Percentiles rank a stretch among this genome's conserved stretches.
These are phyloP conservation scores for Buddleja alternifolia DNA, from an alignment of 257 asterid species.

Conservation along the genomic window DNA sequence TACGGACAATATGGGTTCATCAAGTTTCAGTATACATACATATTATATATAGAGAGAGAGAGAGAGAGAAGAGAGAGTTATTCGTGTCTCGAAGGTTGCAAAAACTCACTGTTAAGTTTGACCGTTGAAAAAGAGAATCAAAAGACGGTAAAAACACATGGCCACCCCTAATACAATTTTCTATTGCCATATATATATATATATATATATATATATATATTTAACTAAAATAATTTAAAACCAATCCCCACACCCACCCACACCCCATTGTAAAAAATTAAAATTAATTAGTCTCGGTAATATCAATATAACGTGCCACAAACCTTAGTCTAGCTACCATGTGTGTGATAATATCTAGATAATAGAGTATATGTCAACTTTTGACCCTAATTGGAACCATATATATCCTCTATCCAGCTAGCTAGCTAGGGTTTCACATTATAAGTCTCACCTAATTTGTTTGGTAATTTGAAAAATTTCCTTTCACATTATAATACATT, in stretches of 20 bases:
- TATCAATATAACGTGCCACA: constrained; percentile 42
- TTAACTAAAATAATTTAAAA: too few species aligned
- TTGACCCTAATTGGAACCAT: constrained; percentile 35
- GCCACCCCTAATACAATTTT: constrained; percentile 11
- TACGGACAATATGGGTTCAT: background rate
- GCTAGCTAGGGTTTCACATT: constrained; percentile 12
- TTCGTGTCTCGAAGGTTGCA: constrained; percentile 51
- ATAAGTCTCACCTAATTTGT: background rate
- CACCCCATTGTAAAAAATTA: too few species aligned
- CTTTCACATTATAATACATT: too few species aligned
- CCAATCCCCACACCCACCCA: too few species aligned
- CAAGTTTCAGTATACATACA: background rate
- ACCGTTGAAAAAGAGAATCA: constrained; percentile 60
- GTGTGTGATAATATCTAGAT: background rate
- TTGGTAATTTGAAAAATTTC: too few species aligned
- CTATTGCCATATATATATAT: too few species aligned
- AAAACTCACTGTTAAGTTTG: constrained; percentile 50
- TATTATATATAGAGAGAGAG: background rate
- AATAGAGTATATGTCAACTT: background rate
- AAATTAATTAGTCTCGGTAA: constrained; percentile 41
- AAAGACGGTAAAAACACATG: constrained; percentile 49
- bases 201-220: too few species aligned
- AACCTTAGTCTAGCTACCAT: constrained; percentile 22
- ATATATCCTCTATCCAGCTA: background rate
- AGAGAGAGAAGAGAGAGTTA: constrained; percentile 11